Evolutionary conservation across 2,329 filamentous ascomycete species (phyloP).

Genomic region (Achaetomium macrosporum): DNA sequence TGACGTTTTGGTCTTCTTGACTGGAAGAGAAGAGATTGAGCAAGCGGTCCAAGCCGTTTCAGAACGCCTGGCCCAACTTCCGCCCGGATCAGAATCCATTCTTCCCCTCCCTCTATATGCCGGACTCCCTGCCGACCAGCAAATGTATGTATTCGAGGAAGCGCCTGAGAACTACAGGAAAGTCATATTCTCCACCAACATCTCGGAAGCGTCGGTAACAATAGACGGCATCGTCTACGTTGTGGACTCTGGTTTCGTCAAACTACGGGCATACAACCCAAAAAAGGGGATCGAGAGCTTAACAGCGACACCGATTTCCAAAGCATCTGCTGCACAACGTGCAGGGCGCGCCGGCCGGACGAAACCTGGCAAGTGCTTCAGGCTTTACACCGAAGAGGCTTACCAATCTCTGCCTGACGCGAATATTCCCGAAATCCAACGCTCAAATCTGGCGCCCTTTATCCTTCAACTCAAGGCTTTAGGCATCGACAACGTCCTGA

Average conservation of each 20-base stretch:
- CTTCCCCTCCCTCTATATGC: conserved; percentile 79
- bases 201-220: conserved; percentile 92
- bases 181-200: conserved; percentile 90
- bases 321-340: conserved; percentile 87
- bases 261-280: conserved; percentile 80
- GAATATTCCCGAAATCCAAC: conserved; percentile 84
- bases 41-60: conserved; percentile 70
- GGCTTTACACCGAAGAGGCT: conserved; percentile 76
- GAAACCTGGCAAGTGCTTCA: conserved; percentile 86
- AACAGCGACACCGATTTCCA: conserved; percentile 74
- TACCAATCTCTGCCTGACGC: conserved; percentile 62
- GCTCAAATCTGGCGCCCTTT: conserved; percentile 82
- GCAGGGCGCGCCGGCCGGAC: conserved; percentile 87
- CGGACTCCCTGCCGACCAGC: conserved; percentile 81
- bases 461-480: conserved; percentile 90
- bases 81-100: conserved; percentile 53
- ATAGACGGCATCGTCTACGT: conserved; percentile 91
- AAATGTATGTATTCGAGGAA: conserved; percentile 91
- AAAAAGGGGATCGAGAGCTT: conserved; percentile 81
- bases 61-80: conserved; percentile 61
- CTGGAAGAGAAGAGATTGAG: conserved; percentile 90
- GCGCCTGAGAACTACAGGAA: conserved; percentile 78
- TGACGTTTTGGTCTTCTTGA: conserved; percentile 86
- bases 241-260: conserved; percentile 85
- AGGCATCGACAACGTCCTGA: conserved; percentile 87